Base-by-base conservation (phyloP, 345 rosid species). In the Salix suchowensis region DNA sequence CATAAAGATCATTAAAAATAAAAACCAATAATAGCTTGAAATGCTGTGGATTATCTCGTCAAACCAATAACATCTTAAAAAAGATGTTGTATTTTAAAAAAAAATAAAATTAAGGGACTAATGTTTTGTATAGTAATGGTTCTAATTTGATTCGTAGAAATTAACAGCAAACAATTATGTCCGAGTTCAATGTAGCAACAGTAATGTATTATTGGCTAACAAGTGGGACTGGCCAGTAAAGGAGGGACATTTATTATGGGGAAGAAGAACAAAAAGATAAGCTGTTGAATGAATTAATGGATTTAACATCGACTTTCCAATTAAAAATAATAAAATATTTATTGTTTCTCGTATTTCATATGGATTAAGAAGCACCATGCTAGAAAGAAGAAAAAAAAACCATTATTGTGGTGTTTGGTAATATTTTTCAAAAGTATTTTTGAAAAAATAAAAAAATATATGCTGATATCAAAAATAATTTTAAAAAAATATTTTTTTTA, bases 381-480 rank as follows among this genome's bases (percentile, higher is more conserved):
- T 54, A 10, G 61, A 3, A 55, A n/a, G 1, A 32, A 32, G 4
- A 4, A 32, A 4, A 34, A 34, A 34, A 34, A 34, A 0, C 0
- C 36, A 34, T 34, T 34, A 34, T 32, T 32, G 0, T 32, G 5
- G 34, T 32, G 34, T 32, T 32, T 32, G 34, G 4, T 0, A 32
- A 32, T 32, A 0, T 4, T 0, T 34, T 34, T 34, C 36, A 34
- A 34, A 34, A 34, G 0, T 34, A 34, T 34, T 34, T 32, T 32
- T 30, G 0, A 2, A 32, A 3, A 32, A 34, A 28, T 28, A 34
- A 34, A 34, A 4, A 4, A 34, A 0, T 4, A 34, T 34, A 0
- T 32, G 0, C 0, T 0, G 1, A 34, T 4, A 0, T 4, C 0
- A 34, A 32, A 32, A 32, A 4, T 32, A 32, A 4, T 34, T 34